phyloP scores from a whole-genome alignment of 2,329 filamentous ascomycete genomes.

The Cordyceps cicadae region DNA sequence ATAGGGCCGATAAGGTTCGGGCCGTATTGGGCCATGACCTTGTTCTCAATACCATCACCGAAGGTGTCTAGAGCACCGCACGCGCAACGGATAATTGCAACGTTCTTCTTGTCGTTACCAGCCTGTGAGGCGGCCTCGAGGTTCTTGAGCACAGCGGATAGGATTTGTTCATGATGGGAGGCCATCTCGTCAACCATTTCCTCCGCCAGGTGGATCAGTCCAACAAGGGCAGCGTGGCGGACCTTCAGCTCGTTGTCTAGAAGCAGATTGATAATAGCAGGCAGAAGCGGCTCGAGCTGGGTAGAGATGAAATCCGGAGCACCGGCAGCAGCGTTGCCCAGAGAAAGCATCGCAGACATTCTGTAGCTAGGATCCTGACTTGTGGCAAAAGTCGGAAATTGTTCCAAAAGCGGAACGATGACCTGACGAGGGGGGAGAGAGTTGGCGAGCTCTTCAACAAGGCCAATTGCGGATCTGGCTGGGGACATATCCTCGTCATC shows the following conservation, averaged over 20 bases:
- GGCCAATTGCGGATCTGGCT: slow-evolving; percentile 71
- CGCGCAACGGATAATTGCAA: slow-evolving; percentile 80
- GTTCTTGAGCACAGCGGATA: slow-evolving; percentile 80
- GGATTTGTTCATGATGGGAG: slow-evolving; percentile 74
- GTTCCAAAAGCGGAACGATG: slow-evolving; percentile 81
- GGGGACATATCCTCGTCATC: slow-evolving; percentile 74
- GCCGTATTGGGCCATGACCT: slow-evolving; percentile 72
- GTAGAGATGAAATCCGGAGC: slow-evolving; percentile 96
- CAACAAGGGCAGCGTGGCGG: slow-evolving; percentile 77
- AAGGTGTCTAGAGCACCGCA: slow-evolving; percentile 88
- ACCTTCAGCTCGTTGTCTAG: slow-evolving; percentile 78
- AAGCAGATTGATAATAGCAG: slow-evolving; percentile 73
- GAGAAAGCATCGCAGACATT: slow-evolving; percentile 81
- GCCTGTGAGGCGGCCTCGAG: slow-evolving; percentile 70
- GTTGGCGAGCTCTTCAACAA: slow-evolving; percentile 82
- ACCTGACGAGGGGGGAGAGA: slow-evolving; percentile 90
- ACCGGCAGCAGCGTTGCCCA: slow-evolving; percentile 92
- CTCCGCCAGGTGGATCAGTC: slow-evolving; percentile 83
- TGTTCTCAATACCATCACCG: slow-evolving; percentile 73
- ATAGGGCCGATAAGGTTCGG: slow-evolving; percentile 76
- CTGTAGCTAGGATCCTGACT: slow-evolving; percentile 69
- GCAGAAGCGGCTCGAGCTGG: slow-evolving; percentile 79
- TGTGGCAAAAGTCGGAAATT: slow-evolving; percentile 73
- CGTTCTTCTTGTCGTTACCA: slow-evolving; percentile 62
- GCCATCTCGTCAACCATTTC: slow-evolving; percentile 87